Base-by-base conservation (phyloP, 2,329 filamentous ascomycete genomes). In the Ophiostoma sp. region DNA sequence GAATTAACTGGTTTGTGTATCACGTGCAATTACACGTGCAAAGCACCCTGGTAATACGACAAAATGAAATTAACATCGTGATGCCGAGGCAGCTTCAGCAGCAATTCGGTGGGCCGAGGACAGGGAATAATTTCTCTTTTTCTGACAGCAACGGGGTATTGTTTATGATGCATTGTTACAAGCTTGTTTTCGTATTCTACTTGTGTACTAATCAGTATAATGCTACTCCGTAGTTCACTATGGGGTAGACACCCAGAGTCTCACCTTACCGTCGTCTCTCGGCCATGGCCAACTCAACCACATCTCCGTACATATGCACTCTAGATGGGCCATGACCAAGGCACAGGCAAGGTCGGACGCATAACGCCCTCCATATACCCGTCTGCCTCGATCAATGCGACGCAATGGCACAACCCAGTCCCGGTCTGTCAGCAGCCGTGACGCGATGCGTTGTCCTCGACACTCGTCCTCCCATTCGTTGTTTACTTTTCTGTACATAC, bases 361-460 rank as follows among this genome's bases (percentile, higher is more conserved):
- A 52, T 52, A 57, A 13, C 3, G 23, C 52, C 23, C 52, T 57
- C 52, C 27, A 33, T 17, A 62, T 57, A 33, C 27, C 20, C 7
- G 27, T 62, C n/a, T 27, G 4, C 20, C 52, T 54, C 52, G 15
- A 17, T n/a, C 52, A 27, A 33, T 62, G 27, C 57, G 27, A 57
- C 52, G 52, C 52, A 57, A 27, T 33, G 57, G 27, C 27, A 33
- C 57, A 62, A 27, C 27, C 62, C 57, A 60, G 23, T 60, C 54
- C 23, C 31, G 15, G 31, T 35, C 31, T 64, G 23, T 33, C 31
- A 23, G 17, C 17, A 15, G 20, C 35, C 20, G 62, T 65, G 62
- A 65, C 62, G 62, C 62, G 62, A 65, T 65, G 62, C 35, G 62
- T 65, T 65, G 62, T 65, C 62, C 62, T 15, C 62, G n/a, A 23